phyloP scores from a whole-genome alignment of 306 rosid species.

The Betula pendula region DNA sequence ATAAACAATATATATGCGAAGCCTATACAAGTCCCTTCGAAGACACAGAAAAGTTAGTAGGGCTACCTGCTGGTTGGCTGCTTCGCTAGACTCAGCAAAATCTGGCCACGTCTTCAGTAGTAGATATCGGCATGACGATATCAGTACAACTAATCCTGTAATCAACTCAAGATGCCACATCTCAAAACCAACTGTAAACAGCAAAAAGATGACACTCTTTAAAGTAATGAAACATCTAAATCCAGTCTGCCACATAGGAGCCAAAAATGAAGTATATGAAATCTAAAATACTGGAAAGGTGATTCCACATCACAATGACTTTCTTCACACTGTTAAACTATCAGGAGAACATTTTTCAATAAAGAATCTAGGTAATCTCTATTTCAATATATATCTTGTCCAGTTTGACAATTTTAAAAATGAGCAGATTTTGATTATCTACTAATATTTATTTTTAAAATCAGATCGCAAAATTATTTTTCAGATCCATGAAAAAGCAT shows the following conservation, averaged over 20 bases:
- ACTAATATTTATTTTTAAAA: neutral
- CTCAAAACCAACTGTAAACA: constrained; percentile 78
- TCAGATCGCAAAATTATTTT: neutral
- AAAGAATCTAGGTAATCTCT: neutral
- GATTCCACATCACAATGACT: neutral
- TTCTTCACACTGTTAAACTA: neutral
- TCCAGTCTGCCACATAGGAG: constrained; percentile 9
- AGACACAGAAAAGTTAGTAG: constrained; percentile 22
- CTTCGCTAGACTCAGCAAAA: constrained; percentile 87
- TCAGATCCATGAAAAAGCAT: neutral
- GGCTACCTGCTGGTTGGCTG: constrained; percentile 82
- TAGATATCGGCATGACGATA: constrained; percentile 72
- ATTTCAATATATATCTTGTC: neutral
- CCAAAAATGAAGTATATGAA: neutral
- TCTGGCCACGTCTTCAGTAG: constrained; percentile 77
- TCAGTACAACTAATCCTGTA: constrained; percentile 59
- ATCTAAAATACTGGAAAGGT: neutral
- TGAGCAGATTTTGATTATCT: neutral
- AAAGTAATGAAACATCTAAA: constrained; percentile 7
- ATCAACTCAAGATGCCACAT: constrained; percentile 93
- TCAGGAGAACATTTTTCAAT: neutral
- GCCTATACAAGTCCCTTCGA: neutral
- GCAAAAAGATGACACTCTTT: constrained; percentile 13
- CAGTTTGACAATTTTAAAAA: neutral
- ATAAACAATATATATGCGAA: neutral